These are phyloP conservation scores for Teratosphaeria nubilosa DNA, from an alignment of 2,329 filamentous ascomycete species.

Conservation along the genomic window DNA sequence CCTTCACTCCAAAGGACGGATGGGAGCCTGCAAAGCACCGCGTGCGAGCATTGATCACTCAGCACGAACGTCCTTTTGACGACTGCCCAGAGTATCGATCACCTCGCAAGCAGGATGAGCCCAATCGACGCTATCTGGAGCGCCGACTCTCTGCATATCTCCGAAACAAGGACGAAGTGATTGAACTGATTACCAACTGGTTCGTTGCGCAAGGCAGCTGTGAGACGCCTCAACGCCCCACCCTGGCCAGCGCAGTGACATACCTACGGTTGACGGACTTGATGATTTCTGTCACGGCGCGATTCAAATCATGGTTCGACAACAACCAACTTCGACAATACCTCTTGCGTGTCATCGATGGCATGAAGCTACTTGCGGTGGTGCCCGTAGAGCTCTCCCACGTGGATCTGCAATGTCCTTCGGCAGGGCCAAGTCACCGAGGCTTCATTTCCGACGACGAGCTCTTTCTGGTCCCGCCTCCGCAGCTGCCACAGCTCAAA, in stretches of 20 bases:
- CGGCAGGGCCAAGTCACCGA: background rate
- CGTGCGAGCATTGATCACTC: background rate
- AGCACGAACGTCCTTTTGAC: background rate
- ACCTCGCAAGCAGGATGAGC: background rate
- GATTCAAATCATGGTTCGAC: background rate
- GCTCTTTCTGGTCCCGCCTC: background rate
- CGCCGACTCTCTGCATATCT: background rate
- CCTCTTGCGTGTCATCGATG: background rate
- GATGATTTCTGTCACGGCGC: background rate
- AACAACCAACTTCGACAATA: background rate
- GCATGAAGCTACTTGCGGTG: background rate
- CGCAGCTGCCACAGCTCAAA: background rate
- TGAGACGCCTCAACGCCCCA: background rate
- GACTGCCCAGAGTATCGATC: background rate
- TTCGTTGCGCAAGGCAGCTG: slow-evolving; percentile 1
- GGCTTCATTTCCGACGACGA: background rate
- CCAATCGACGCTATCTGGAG: background rate
- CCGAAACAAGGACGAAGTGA: background rate
- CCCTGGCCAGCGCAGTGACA: background rate
- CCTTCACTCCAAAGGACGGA: slow-evolving; percentile 12
- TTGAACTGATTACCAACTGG: slow-evolving; percentile 5
- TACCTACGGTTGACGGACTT: background rate
- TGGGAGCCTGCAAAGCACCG: too few species aligned
- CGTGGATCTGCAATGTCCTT: background rate
- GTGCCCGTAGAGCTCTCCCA: background rate